Evolutionary conservation across 495 filamentous ascomycete genomes (phyloP).

Genomic region (Tuber melanosporum): DNA sequence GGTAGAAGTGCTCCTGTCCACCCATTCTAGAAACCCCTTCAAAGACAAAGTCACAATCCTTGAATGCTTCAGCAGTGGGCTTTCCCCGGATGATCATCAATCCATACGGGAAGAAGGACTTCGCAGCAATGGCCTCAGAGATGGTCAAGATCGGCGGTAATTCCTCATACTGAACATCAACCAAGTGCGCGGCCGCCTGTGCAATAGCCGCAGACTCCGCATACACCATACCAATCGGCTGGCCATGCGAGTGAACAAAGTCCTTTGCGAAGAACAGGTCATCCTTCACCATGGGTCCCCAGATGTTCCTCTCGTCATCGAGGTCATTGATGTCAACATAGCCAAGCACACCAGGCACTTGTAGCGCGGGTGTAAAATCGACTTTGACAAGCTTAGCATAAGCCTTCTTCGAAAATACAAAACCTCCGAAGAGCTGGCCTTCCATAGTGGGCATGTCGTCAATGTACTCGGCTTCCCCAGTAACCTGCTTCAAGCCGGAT

Average conservation of each 20-base stretch:
- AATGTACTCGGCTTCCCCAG: constrained; percentile 46
- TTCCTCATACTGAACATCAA: constrained; percentile 44
- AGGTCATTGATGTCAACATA: constrained; percentile 45
- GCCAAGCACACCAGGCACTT: constrained; percentile 45
- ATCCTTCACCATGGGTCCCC: constrained; percentile 43
- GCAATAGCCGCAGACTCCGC: constrained; percentile 45
- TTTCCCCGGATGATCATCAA: constrained; percentile 42
- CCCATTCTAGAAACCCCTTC: constrained; percentile 45
- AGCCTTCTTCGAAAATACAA: constrained; percentile 44
- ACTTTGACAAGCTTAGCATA: constrained; percentile 46
- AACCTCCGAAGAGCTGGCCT: constrained; percentile 43
- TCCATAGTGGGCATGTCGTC: constrained; percentile 45
- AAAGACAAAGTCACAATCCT: constrained; percentile 43
- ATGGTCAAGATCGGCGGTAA: constrained; percentile 45
- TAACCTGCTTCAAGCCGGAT: constrained; percentile 46
- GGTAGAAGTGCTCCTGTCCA: constrained; percentile 47
- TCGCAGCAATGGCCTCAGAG: constrained; percentile 49
- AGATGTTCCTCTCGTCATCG: constrained; percentile 42
- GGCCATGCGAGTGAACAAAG: constrained; percentile 43
- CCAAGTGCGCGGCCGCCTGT: constrained; percentile 42
- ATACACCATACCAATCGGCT: constrained; percentile 45
- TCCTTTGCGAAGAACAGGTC: constrained; percentile 46
- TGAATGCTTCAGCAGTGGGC: constrained; percentile 42
- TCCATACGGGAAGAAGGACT: constrained; percentile 42
- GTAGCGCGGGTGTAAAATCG: constrained; percentile 44